These are phyloP conservation scores for Linum tenue DNA, from an alignment of 345 rosid genomes.

Conservation along the genomic window DNA sequence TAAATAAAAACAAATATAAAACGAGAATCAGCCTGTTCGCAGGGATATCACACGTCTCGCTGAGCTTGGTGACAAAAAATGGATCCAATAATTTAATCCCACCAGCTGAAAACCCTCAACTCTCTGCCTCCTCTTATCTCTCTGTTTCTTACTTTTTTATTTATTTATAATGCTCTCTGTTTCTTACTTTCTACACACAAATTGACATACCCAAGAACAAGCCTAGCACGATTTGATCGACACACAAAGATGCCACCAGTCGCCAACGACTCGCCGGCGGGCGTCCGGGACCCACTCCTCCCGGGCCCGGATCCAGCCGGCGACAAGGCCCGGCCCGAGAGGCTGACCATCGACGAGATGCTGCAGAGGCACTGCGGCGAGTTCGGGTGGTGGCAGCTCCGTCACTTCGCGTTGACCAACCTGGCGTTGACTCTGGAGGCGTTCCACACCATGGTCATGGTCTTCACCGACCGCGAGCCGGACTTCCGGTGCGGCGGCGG, in stretches of 20 bases:
- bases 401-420: conserved; percentile 58
- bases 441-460: conserved; percentile 50
- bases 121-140: too few relatives aligned
- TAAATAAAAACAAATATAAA: too few relatives aligned
- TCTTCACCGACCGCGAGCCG: conserved; percentile 68
- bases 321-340: background rate
- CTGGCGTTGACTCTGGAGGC: conserved; percentile 66
- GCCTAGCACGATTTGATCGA: background rate
- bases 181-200: too few relatives aligned
- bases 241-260: background rate
- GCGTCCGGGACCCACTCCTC: background rate
- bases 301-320: background rate
- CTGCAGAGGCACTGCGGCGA: conserved; percentile 53
- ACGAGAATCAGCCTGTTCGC: too few relatives aligned
- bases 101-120: too few relatives aligned
- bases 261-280: background rate
- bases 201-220: too few relatives aligned
- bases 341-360: conserved; percentile 59
- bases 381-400: conserved; percentile 50
- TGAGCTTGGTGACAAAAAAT: too few relatives aligned
- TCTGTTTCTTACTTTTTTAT: too few relatives aligned
- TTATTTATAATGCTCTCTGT: too few relatives aligned
- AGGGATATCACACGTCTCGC: too few relatives aligned
- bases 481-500: conserved; percentile 22
- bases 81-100: too few relatives aligned